Base-by-base conservation (phyloP, 352 stramenopile genomes). In the Phytophthora aleatoria region DNA sequence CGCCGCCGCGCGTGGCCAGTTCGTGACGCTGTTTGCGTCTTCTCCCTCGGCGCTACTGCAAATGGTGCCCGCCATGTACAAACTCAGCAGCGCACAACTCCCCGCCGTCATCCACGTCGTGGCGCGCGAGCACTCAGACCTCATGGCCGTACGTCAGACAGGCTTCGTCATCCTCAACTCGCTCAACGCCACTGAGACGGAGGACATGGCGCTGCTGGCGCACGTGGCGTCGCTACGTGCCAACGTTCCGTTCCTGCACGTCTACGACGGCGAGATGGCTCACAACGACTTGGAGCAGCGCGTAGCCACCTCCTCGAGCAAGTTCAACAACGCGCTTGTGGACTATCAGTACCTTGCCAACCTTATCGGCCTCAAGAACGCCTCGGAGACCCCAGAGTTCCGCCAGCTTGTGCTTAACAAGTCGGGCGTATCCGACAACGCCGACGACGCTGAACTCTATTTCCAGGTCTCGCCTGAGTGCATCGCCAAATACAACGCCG, bases 31-130 rank as follows among this genome's bases (percentile, higher is more conserved):
- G 12, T 97, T 97, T 63, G 93, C 92, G 38, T 87, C 89, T 3
- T 97, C 87, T 64, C 90, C 94, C 53, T 58, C 76, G 15, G 77
- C 87, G 62, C 75, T 98, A 64, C 71, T 97, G 65, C 79, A 96
- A 30, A 98, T 97, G 78, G 93, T 98, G 58, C 93, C 93, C n/a
- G 96, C 91, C 65, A 89, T 98, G 75, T 98, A 97, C 81, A 97
- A 98, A 69, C 95, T 98, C 69, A 92, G 91, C 65, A 85, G 83
- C 41, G 87, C 96, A 61, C 78, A 83, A 43, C 68, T 94, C 45
- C 88, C 87, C 6, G 81, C 89, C 2, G 91, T 97, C 28, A 80
- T 98, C 41, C 93, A 98, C 76, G 93, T 97, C 16, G 90, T 94
- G 20, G 91, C 91, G 20, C 79, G 86, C 54, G 93, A 98, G 55